Evolutionary conservation across 768 basidiomycete species (phyloP).

Genomic region (Psilocybe cyanescens): DNA sequence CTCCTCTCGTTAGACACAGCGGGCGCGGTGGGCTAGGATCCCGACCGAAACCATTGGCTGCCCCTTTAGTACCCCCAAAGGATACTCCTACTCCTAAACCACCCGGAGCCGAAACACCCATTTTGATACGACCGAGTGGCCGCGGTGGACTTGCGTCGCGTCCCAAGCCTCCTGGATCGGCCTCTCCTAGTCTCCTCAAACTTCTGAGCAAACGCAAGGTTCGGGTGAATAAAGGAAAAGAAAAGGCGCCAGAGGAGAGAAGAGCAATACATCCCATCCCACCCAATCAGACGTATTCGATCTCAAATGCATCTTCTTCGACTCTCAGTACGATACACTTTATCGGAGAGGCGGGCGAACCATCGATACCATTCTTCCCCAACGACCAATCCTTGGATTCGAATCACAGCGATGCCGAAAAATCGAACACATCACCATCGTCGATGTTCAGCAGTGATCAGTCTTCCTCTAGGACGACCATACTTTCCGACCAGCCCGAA

Average conservation of each 20-base stretch:
- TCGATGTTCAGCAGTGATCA: not conserved
- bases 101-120: not conserved
- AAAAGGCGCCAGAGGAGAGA: not conserved
- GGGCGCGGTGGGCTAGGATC: constrained; percentile 25
- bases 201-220: constrained; percentile 11
- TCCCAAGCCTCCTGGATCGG: not conserved
- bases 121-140: constrained; percentile 12
- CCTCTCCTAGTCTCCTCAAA: constrained; percentile 1
- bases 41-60: constrained; percentile 18
- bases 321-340: constrained; percentile 25
- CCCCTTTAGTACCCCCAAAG: not conserved
- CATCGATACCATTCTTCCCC: constrained; percentile 16
- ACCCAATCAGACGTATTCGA: constrained; percentile 7
- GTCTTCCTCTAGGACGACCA: not conserved
- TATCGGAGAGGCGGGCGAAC: constrained; percentile 13
- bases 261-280: constrained; percentile 13
- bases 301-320: constrained; percentile 12
- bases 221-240: constrained; percentile 8
- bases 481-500: not conserved
- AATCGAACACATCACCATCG: not conserved
- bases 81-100: not conserved
- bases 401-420: not conserved
- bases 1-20: constrained; percentile 5
- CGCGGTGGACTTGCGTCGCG: constrained; percentile 11
- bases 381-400: not conserved